Evolutionary conservation across 139 green algal genomes (phyloP).

Genomic region (Spirogloea muscicola): DNA sequence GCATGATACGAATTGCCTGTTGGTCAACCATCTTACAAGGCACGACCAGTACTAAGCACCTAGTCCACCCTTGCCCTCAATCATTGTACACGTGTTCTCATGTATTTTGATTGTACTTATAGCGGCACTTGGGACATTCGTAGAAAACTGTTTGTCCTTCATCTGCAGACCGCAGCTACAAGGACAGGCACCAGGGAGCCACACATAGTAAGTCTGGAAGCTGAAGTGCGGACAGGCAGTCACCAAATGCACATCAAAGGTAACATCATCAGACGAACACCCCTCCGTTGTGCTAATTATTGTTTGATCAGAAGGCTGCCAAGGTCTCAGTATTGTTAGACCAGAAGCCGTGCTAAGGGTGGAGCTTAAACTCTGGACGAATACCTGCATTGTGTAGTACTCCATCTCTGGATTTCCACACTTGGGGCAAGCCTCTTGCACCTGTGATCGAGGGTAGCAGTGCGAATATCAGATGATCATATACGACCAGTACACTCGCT

Average conservation of each 20-base stretch:
- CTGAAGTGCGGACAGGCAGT: neutral
- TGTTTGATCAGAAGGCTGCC: too few species aligned
- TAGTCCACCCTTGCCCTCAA: too few species aligned
- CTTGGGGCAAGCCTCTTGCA: slow-evolving; percentile 58
- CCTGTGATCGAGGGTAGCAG: too few species aligned
- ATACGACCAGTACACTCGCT: too few species aligned
- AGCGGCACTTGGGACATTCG: slow-evolving; percentile 57
- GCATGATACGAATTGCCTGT: too few species aligned
- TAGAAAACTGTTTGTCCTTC: slow-evolving; percentile 64
- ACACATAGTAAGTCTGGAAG: neutral
- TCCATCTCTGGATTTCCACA: slow-evolving; percentile 53
- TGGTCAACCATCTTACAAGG: too few species aligned
- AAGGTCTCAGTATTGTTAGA: neutral
- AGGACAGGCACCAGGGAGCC: neutral
- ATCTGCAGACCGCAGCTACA: slow-evolving; percentile 57
- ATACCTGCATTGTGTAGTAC: slow-evolving; percentile 60
- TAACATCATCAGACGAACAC: neutral
- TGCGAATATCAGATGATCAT: too few species aligned
- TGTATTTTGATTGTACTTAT: slow-evolving; percentile 53
- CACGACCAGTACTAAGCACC: too few species aligned
- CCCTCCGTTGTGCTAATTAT: too few species aligned
- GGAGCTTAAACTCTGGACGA: neutral
- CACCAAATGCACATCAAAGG: neutral
- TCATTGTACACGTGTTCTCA: too few species aligned
- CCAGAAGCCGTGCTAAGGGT: neutral